phyloP scores from a whole-genome alignment of 2,329 filamentous ascomycete species.

The Diplocarpon rosae region DNA sequence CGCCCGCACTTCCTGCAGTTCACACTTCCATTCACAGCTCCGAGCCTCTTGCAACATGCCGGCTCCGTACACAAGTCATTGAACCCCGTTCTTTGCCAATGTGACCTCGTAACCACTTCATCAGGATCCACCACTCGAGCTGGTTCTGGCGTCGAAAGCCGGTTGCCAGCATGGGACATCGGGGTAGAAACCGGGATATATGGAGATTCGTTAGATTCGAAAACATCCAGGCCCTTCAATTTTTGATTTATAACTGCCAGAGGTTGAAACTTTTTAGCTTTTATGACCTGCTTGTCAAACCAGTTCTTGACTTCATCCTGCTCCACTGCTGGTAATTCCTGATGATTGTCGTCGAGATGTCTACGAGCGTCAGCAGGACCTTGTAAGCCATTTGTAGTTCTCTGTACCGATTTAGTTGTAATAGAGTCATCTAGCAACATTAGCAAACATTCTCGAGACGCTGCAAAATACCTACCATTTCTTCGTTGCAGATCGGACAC shows the following conservation, averaged over 20 bases:
- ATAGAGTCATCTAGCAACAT: constrained; percentile 62
- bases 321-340: constrained; percentile 59
- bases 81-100: constrained; percentile 73
- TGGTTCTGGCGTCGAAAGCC: constrained; percentile 25
- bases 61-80: constrained; percentile 82
- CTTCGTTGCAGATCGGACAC: constrained; percentile 96
- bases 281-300: constrained; percentile 66
- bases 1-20: constrained; percentile 91
- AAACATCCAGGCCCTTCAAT: constrained; percentile 62
- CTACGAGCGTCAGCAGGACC: constrained; percentile 30
- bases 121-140: constrained; percentile 55
- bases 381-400: not conserved
- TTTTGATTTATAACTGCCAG: constrained; percentile 66
- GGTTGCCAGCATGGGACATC: constrained; percentile 28
- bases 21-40: constrained; percentile 69
- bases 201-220: constrained; percentile 57
- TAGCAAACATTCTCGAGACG: constrained; percentile 10
- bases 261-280: constrained; percentile 65
- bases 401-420: constrained; percentile 73
- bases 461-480: constrained; percentile 57
- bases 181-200: constrained; percentile 27
- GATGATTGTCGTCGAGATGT: constrained; percentile 64
- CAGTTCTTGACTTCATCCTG: constrained; percentile 71
- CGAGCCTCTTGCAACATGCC: constrained; percentile 68
- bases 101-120: constrained; percentile 73